phyloP scores from a whole-genome alignment of 768 basidiomycete genomes.

The Boletus vinaceobasis region DNA sequence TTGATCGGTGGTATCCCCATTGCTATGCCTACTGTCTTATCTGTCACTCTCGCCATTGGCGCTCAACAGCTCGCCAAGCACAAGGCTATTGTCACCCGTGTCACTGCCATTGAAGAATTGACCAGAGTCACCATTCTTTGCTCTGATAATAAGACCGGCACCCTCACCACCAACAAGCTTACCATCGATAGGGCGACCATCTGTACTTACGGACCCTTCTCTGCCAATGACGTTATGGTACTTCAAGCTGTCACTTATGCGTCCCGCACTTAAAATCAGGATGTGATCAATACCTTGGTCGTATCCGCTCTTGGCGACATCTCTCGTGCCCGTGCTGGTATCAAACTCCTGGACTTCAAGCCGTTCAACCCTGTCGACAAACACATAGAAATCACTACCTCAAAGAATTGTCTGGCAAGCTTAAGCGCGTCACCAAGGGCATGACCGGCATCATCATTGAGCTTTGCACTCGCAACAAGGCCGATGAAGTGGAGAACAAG shows the following conservation, averaged over 20 bases:
- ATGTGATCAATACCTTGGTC: constrained; percentile 91
- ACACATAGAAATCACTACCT: constrained; percentile 99
- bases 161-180: constrained; percentile 98
- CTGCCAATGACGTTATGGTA: constrained; percentile 86
- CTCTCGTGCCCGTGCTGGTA: constrained; percentile 77
- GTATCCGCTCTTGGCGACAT: constrained; percentile 75
- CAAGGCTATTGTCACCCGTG: constrained; percentile 99
- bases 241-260: constrained; percentile 95
- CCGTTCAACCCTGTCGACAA: constrained; percentile 99
- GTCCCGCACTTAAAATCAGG: constrained; percentile 98
- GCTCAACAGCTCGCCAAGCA: constrained; percentile 98
- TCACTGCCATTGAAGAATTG: constrained; percentile 97
- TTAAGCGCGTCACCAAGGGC: constrained; percentile 99
- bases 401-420: constrained; percentile 89
- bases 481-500: constrained; percentile 82
- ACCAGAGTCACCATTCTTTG: constrained; percentile 98
- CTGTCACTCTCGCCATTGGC: constrained; percentile 97
- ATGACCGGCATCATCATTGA: constrained; percentile 99
- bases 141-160: constrained; percentile 99
- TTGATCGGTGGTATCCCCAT: constrained; percentile 99
- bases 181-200: constrained; percentile 94
- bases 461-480: constrained; percentile 96
- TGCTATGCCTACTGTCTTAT: constrained; percentile 98
- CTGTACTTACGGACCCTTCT: constrained; percentile 86
- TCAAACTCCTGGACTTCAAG: constrained; percentile 98